Percentiles rank a stretch among this genome's conserved stretches.
phyloP scores from a whole-genome alignment of 1,139 yeast species.

The Chernovozyma aurita region DNA sequence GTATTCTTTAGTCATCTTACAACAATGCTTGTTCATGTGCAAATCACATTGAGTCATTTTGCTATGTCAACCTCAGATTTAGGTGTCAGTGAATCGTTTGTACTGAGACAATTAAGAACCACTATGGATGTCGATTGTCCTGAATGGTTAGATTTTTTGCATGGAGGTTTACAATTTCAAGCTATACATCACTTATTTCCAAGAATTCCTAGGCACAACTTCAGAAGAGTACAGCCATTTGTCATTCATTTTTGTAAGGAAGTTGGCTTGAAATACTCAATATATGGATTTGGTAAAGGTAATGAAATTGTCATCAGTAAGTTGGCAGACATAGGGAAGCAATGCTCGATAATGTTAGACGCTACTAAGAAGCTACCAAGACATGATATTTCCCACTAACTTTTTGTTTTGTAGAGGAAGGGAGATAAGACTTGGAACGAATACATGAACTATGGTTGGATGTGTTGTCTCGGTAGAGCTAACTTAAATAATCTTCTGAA shows the following conservation, averaged over 20 bases:
- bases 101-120: slow-evolving; percentile 77
- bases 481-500: too few relatives aligned
- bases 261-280: slow-evolving; percentile 77
- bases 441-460: too few relatives aligned
- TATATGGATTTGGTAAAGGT: slow-evolving; percentile 80
- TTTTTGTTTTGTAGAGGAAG: neutral
- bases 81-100: slow-evolving; percentile 79
- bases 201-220: slow-evolving; percentile 81
- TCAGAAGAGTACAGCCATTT: slow-evolving; percentile 66
- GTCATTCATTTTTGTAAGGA: slow-evolving; percentile 71
- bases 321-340: slow-evolving; percentile 73
- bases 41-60: slow-evolving; percentile 83
- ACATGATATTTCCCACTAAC: slow-evolving; percentile 9
- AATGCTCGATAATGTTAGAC: slow-evolving; percentile 67
- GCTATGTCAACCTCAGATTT: slow-evolving; percentile 91
- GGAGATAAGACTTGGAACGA: too few relatives aligned
- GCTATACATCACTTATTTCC: slow-evolving; percentile 90
- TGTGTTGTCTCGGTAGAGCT: too few relatives aligned
- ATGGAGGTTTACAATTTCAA: slow-evolving; percentile 91
- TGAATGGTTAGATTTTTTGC: slow-evolving; percentile 83
- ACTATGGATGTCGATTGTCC: slow-evolving; percentile 97
- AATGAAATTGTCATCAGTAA: slow-evolving; percentile 66
- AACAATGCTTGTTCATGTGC: slow-evolving; percentile 90
- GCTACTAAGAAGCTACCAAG: slow-evolving; percentile 53
- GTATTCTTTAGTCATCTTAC: slow-evolving; percentile 72